Percentiles rank a stretch among this genome's conserved stretches.
These are phyloP conservation scores for Lactarius psammicola DNA, from an alignment of 768 basidiomycete genomes.

Conservation along the genomic window DNA sequence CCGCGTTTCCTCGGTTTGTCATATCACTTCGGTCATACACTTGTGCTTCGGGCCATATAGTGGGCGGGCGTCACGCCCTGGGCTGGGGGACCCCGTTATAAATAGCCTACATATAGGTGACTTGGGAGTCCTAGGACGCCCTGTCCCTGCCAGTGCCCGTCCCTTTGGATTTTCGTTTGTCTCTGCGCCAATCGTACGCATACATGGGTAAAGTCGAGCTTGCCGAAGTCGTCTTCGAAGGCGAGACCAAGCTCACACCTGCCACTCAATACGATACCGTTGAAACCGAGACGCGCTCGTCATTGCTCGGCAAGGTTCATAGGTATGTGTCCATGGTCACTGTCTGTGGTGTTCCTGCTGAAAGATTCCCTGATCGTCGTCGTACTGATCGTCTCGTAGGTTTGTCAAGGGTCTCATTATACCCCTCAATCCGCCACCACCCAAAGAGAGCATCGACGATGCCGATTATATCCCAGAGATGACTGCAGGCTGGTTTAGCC, in stretches of 20 bases:
- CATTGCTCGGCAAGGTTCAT: neutral
- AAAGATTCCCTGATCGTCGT: neutral
- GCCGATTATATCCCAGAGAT: constrained; percentile 63
- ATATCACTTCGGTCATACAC: too few relatives aligned
- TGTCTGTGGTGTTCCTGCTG: neutral
- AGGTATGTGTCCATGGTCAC: constrained; percentile 10
- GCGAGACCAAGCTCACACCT: constrained; percentile 9
- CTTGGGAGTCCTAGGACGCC: too few relatives aligned
- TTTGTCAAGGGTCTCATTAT: constrained; percentile 24
- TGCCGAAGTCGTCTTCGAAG: neutral
- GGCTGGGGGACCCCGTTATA: too few relatives aligned
- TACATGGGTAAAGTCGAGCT: constrained; percentile 6
- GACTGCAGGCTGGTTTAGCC: constrained; percentile 55
- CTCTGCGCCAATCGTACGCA: neutral
- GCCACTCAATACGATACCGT: neutral
- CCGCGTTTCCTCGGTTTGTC: too few relatives aligned
- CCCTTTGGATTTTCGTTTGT: neutral
- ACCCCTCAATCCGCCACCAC: constrained; percentile 37
- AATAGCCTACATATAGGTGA: too few relatives aligned
- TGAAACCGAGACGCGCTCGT: neutral
- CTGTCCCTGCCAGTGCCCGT: neutral
- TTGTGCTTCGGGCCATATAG: too few relatives aligned
- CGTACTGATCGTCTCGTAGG: constrained; percentile 1
- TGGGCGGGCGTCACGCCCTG: too few relatives aligned
- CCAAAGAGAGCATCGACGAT: constrained; percentile 57